phyloP scores from a whole-genome alignment of 768 basidiomycete species.

The Hypholoma sublateritium region DNA sequence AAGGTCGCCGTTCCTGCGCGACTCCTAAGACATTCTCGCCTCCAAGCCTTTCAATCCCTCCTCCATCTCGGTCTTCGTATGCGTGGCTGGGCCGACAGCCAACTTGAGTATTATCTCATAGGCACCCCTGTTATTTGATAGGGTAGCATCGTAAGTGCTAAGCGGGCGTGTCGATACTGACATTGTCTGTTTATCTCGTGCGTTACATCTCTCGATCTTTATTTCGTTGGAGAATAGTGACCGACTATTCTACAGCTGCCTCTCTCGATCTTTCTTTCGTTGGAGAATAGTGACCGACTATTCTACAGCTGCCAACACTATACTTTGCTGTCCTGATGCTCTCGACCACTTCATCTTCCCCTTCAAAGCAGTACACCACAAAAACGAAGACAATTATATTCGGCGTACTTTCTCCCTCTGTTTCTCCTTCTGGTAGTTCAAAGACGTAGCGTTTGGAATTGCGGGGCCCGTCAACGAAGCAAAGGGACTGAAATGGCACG shows the following conservation, averaged over 20 bases:
- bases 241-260: slow-evolving; percentile 60
- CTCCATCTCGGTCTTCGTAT: slow-evolving; percentile 88
- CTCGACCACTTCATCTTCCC: slow-evolving; percentile 92
- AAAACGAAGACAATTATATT: slow-evolving; percentile 75
- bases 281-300: background rate
- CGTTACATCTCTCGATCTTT: slow-evolving; percentile 28
- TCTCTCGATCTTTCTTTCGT: too few relatives aligned
- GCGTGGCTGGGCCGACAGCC: slow-evolving; percentile 92
- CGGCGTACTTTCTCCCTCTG: slow-evolving; percentile 60
- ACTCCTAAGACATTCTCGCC: slow-evolving; percentile 97
- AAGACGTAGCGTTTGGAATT: slow-evolving; percentile 84
- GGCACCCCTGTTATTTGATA: slow-evolving; percentile 95
- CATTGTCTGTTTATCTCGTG: slow-evolving; percentile 74
- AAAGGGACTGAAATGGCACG: slow-evolving; percentile 79
- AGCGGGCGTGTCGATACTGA: slow-evolving; percentile 52
- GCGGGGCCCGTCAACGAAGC: slow-evolving; percentile 84
- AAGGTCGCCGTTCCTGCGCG: slow-evolving; percentile 89
- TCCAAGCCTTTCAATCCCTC: slow-evolving; percentile 86
- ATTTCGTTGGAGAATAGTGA: background rate
- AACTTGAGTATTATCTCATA: slow-evolving; percentile 90
- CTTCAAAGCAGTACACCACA: slow-evolving; percentile 56
- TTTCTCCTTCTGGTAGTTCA: slow-evolving; percentile 95
- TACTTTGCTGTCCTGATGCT: slow-evolving; percentile 95
- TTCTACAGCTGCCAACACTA: slow-evolving; percentile 81
- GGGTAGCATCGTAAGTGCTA: slow-evolving; percentile 70